A percentile compares a stretch with the other conserved stretches of the same genome.
phyloP scores from a whole-genome alignment of 139 green algal genomes.

The Chlorella sp. region DNA sequence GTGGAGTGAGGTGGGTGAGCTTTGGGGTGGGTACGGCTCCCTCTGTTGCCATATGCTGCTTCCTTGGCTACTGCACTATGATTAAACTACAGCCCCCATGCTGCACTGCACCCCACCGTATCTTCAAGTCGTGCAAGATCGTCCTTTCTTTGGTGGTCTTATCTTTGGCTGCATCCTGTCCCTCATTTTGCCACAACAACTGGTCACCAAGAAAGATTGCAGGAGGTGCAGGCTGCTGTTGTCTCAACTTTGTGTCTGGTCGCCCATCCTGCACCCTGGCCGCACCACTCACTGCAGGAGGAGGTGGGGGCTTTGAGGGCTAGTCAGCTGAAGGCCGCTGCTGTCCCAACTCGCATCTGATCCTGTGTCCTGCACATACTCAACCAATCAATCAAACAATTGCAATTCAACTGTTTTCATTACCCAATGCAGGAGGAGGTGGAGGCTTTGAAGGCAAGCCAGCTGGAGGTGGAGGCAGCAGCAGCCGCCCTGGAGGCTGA shows the following conservation, averaged over 20 bases:
- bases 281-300: slow-evolving; percentile 16
- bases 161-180: no score
- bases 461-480: slow-evolving; percentile 49
- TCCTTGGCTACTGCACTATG: background rate
- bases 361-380: background rate
- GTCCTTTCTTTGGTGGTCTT: no score
- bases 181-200: no score
- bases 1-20: no score
- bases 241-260: slow-evolving; percentile 36
- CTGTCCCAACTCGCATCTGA: background rate
- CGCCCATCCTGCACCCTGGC: background rate
- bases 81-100: no score
- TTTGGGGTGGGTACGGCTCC: no score
- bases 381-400: no score
- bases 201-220: background rate
- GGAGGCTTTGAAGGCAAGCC: slow-evolving; percentile 5
- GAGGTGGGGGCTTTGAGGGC: slow-evolving; percentile 20
- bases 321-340: slow-evolving; percentile 39
- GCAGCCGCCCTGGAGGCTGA: slow-evolving; percentile 51
- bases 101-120: no score
- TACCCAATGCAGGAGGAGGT: slow-evolving; percentile 42
- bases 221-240: slow-evolving; percentile 34
- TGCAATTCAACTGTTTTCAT: background rate
- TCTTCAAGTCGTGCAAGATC: no score
- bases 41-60: background rate